These are phyloP conservation scores for Beauveria sp. DNA, from an alignment of 2,329 filamentous ascomycete genomes.

Conservation along the genomic window DNA sequence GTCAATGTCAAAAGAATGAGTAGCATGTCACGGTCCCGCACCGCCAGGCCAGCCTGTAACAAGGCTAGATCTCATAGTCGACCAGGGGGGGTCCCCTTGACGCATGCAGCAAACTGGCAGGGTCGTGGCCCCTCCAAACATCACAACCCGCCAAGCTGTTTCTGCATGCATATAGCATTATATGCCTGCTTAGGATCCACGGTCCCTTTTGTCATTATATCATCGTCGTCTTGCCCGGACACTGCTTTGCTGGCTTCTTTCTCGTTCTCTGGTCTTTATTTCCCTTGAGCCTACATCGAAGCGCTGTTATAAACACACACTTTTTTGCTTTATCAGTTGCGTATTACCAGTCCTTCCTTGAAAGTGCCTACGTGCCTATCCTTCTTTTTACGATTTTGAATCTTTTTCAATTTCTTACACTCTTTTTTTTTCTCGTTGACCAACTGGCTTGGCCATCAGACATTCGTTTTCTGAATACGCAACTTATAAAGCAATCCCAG, in stretches of 20 bases:
- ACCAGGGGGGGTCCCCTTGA: slow-evolving; percentile 10
- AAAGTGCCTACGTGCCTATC: slow-evolving; percentile 14
- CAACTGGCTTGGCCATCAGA: slow-evolving; percentile 52
- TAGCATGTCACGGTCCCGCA: slow-evolving; percentile 15
- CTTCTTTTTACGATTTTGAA: slow-evolving; percentile 26
- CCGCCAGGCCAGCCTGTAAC: slow-evolving; percentile 20
- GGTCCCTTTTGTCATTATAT: neutral
- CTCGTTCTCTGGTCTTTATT: neutral
- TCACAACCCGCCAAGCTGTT: slow-evolving; percentile 11
- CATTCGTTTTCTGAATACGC: slow-evolving; percentile 38
- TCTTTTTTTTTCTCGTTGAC: slow-evolving; percentile 15
- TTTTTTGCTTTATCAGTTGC: neutral
- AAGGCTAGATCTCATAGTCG: slow-evolving; percentile 19
- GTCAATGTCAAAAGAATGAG: neutral
- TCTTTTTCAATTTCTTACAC: slow-evolving; percentile 35
- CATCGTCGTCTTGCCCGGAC: slow-evolving; percentile 7
- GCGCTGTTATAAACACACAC: neutral
- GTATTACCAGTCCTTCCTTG: slow-evolving; percentile 17
- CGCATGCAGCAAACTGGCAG: slow-evolving; percentile 1
- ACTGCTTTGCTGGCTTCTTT: neutral
- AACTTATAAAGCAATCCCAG: neutral
- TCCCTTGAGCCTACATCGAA: neutral
- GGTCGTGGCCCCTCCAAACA: slow-evolving; percentile 10
- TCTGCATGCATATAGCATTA: slow-evolving; percentile 2
- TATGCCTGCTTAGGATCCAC: neutral